Evolutionary conservation across 129 eudicot genomes (phyloP), one percentile per base, ranked within the genome.

Genomic region (Pulicaria dysenterica): DNA sequence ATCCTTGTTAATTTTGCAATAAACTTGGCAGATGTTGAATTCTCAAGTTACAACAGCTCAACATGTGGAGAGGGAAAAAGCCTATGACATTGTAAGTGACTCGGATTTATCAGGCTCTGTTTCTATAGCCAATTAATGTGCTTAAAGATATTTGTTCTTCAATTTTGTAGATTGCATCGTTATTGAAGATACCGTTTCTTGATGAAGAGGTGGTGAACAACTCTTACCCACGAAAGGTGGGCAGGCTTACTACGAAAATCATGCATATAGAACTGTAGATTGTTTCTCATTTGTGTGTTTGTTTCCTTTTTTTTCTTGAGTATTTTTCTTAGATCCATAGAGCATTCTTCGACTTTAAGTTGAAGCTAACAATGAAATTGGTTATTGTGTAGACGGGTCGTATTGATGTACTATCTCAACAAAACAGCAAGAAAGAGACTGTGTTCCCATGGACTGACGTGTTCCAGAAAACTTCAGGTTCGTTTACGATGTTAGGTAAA

Each of bases 1-100:
- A 9, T 41, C 57, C 37, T 60, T 50, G 58, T 43, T 63, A 17
- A 34, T 16, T 8, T 68, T 50, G 46, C 48, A 55, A 34, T 76
- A 69, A 14, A 47, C 19, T 56, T 67, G 75, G 44, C 86, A 95
- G 99, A 68, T 75, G 85, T 96, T 95, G 47, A 95, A 95, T 85
- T 95, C 94, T 48, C 97, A 88, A 87, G 94, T 95, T 72, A 95
- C 99, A 48, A 95, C 97, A 7, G 84, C 92, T 59, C 99, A 95
- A 76, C 99, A 95, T 73, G 79, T 81, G 83, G 97, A 95, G 65
- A 91, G 99, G 14, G 99, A 95, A 85, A 90, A 78, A 83, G 99
- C 99, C 7, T 95, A 95, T 82, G 99, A 95, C 77, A 51, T 66
- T 73, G 99, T 95, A 74, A 88, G 95, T 75, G 11, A 59, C 70